Conservation (phyloP, 2,329 filamentous ascomycete genomes). For the Colletotrichum eremochloae region DNA sequence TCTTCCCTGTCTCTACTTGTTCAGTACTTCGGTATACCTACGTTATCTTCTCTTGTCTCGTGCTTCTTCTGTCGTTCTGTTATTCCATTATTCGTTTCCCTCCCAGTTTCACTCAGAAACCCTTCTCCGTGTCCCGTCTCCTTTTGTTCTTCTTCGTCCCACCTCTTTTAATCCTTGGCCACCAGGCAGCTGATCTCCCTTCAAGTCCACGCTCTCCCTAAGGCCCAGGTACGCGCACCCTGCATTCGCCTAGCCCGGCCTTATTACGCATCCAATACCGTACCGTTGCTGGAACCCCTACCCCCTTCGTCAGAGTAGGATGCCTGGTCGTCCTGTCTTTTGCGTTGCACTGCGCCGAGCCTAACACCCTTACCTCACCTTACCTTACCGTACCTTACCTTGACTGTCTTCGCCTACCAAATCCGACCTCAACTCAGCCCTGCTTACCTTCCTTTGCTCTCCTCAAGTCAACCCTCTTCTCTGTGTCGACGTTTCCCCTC, state of each 20-base stretch:
- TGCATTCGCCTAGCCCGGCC: slow-evolving; percentile 7
- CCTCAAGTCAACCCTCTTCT: slow-evolving; percentile 10
- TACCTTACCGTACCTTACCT: slow-evolving; percentile 15
- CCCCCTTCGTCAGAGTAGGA: slow-evolving; percentile 22
- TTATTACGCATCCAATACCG: slow-evolving; percentile 10
- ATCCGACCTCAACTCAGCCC: slow-evolving; percentile 4
- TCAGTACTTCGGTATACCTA: not conserved
- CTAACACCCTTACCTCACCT: slow-evolving; percentile 24
- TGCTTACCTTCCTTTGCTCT: slow-evolving; percentile 20
- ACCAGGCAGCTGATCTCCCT: slow-evolving; percentile 4
- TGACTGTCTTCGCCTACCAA: slow-evolving; percentile 22
- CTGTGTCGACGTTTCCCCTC: not conserved
- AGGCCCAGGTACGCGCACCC: slow-evolving; percentile 6
- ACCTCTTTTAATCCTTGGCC: not conserved
- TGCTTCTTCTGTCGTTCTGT: not conserved
- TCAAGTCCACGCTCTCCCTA: slow-evolving; percentile 1
- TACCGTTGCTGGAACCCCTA: slow-evolving; percentile 13
- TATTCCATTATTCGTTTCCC: not conserved
- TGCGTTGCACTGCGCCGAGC: slow-evolving; percentile 31
- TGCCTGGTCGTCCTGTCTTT: slow-evolving; percentile 29
- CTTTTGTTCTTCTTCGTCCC: slow-evolving; percentile 3
- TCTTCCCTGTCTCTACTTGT: not conserved
- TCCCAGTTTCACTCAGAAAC: not conserved
- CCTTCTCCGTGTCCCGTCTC: not conserved
- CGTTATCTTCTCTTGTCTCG: not conserved